Percentiles rank a stretch among this genome's conserved stretches.
These are phyloP conservation scores for Hypoxylon sp. DNA, from an alignment of 2,329 filamentous ascomycete species.

Conservation along the genomic window DNA sequence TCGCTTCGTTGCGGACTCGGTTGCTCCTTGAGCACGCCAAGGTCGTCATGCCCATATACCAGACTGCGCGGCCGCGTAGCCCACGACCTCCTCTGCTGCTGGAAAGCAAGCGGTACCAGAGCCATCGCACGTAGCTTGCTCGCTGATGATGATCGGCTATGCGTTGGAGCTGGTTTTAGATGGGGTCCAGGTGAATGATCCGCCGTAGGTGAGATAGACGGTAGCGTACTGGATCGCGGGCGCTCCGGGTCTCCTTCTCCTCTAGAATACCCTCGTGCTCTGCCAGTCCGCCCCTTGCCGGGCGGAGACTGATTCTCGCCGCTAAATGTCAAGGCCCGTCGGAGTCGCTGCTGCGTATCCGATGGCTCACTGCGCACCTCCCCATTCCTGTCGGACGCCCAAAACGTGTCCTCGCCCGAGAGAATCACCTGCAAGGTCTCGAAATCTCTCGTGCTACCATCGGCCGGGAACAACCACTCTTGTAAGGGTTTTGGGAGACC, in stretches of 20 bases:
- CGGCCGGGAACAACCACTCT: conserved; percentile 52
- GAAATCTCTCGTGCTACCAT: conserved; percentile 52
- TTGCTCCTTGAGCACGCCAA: conserved; percentile 47
- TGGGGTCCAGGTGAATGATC: conserved; percentile 28
- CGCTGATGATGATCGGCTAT: conserved; percentile 39
- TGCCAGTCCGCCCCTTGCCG: conserved; percentile 33
- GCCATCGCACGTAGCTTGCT: conserved; percentile 42
- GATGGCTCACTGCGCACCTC: conserved; percentile 48
- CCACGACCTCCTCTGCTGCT: conserved; percentile 40
- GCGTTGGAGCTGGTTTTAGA: conserved; percentile 21
- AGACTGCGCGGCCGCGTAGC: conserved; percentile 47
- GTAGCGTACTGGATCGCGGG: conserved; percentile 48
- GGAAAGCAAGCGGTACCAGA: conserved; percentile 38
- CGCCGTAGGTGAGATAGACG: conserved; percentile 39
- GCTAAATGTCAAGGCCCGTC: conserved; percentile 48
- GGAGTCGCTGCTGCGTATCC: conserved; percentile 41
- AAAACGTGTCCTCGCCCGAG: conserved; percentile 51
- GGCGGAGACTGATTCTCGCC: conserved; percentile 30
- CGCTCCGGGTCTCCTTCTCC: conserved; percentile 36
- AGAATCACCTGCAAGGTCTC: conserved; percentile 53
- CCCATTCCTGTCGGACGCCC: conserved; percentile 51
- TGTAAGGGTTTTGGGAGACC: conserved; percentile 49
- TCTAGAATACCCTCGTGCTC: conserved; percentile 25
- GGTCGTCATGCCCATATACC: conserved; percentile 38
- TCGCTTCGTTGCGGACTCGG: conserved; percentile 39